Percentiles rank a stretch among this genome's conserved stretches.
phyloP scores from a whole-genome alignment of 2,329 filamentous ascomycete genomes.

The Orbilia blumenaviensis region DNA sequence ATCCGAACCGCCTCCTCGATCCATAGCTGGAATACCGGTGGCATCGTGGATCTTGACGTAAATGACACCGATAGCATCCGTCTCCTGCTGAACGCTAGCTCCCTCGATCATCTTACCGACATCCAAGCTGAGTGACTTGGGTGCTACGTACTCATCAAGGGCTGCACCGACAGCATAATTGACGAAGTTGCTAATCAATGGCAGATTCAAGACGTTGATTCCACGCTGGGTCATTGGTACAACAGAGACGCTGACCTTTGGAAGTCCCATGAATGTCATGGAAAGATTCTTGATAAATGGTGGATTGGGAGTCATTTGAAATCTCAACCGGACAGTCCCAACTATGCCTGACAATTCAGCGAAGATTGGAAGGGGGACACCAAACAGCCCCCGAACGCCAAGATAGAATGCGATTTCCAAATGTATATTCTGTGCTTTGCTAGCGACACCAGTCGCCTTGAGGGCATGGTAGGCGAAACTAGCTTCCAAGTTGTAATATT shows the following conservation, averaged over 20 bases:
- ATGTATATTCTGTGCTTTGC: conserved; percentile 93
- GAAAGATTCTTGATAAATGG: conserved; percentile 92
- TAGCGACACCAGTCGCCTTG: conserved; percentile 76
- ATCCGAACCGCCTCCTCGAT: conserved; percentile 88
- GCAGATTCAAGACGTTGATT: conserved; percentile 89
- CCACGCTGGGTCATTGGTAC: conserved; percentile 84
- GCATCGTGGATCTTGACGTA: conserved; percentile 93
- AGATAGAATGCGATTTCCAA: conserved; percentile 96
- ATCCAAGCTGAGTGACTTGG: conserved; percentile 89
- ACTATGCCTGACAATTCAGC: conserved; percentile 92
- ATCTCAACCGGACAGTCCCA: conserved; percentile 80
- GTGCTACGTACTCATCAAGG: conserved; percentile 89
- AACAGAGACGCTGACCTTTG: conserved; percentile 87
- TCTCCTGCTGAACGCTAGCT: conserved; percentile 90
- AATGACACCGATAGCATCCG: conserved; percentile 83
- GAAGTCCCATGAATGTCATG: conserved; percentile 92
- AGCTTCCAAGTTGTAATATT: conserved; percentile 91
- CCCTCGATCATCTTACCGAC: conserved; percentile 89
- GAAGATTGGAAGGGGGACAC: conserved; percentile 75
- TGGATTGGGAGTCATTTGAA: conserved; percentile 87
- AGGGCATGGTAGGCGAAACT: conserved; percentile 89
- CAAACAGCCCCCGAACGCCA: conserved; percentile 86
- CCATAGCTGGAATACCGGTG: conserved; percentile 87
- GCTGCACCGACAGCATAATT: conserved; percentile 92
- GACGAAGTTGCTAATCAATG: conserved; percentile 93